A percentile compares a stretch with the other conserved stretches of the same genome.
Conservation (phyloP, 139 green algal genomes). For the Chlorella sp. region DNA sequence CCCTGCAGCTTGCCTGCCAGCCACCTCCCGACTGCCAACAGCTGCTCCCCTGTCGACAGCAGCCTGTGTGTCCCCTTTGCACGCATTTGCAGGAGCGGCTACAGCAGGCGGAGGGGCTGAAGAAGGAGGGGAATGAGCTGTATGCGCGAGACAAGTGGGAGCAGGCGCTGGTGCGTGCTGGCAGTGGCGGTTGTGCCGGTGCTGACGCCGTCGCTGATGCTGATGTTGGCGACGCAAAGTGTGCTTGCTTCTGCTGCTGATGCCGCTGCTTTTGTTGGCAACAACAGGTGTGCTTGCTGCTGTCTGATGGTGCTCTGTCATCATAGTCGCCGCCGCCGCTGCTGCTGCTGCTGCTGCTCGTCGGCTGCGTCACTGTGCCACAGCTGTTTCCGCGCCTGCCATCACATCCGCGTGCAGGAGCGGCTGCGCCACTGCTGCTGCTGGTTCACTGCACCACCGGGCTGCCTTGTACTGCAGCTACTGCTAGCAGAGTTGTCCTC, state of each 20-base stretch:
- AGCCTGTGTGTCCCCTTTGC: too few relatives aligned
- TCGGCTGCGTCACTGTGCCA: too few relatives aligned
- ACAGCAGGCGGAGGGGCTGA: conserved; percentile 63
- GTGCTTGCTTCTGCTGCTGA: neutral
- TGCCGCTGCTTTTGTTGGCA: neutral
- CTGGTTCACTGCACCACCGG: neutral
- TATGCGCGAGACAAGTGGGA: conserved; percentile 47
- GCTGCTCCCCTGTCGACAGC: too few relatives aligned
- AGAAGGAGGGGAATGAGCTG: conserved; percentile 74
- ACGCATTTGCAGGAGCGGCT: conserved; percentile 37
- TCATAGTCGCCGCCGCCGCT: too few relatives aligned
- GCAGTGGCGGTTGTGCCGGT: neutral
- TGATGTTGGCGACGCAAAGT: neutral
- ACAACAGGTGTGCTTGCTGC: too few relatives aligned
- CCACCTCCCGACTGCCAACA: too few relatives aligned
- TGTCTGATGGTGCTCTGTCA: too few relatives aligned
- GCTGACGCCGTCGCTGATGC: neutral
- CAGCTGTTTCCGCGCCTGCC: too few relatives aligned
- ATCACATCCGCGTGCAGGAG: too few relatives aligned
- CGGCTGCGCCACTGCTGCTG: too few relatives aligned
- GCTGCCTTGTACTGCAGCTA: neutral
- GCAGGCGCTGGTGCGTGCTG: conserved; percentile 43
- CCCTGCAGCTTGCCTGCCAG: too few relatives aligned
- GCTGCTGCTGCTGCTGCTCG: neutral
- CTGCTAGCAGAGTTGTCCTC: neutral